phyloP scores from a whole-genome alignment of 73 alveolate genomes.

The Diophrys sp. region DNA sequence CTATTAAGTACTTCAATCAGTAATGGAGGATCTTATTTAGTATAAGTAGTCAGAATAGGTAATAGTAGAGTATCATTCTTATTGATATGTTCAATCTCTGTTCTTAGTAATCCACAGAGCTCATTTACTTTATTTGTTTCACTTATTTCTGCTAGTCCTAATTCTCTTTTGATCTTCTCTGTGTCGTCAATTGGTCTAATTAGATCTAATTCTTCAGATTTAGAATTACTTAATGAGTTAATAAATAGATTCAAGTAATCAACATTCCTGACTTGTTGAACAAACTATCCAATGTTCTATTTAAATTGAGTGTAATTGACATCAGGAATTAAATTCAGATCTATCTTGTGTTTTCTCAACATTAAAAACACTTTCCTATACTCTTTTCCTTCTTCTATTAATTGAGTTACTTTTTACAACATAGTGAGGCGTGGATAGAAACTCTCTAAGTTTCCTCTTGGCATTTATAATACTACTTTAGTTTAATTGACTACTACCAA shows the following conservation, averaged over 20 bases:
- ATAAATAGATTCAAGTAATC: slow-evolving; percentile 87
- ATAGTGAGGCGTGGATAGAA: slow-evolving; percentile 82
- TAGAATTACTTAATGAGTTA: slow-evolving; percentile 81
- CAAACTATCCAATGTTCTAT: slow-evolving; percentile 69
- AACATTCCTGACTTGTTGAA: slow-evolving; percentile 71
- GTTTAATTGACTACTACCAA: slow-evolving; percentile 76
- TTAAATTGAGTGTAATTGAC: slow-evolving; percentile 82
- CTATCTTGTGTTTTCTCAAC: slow-evolving; percentile 87
- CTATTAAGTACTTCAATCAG: slow-evolving; percentile 66
- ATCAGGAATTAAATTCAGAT: slow-evolving; percentile 92
- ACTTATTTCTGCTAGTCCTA: slow-evolving; percentile 33
- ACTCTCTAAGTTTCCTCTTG: slow-evolving; percentile 97
- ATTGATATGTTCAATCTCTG: slow-evolving; percentile 42
- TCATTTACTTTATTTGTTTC: slow-evolving; percentile 68
- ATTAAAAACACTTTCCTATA: slow-evolving; percentile 82
- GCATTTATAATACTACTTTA: slow-evolving; percentile 83
- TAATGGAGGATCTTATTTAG: slow-evolving; percentile 75
- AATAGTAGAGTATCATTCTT: slow-evolving; percentile 49
- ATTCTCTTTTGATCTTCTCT: slow-evolving; percentile 42
- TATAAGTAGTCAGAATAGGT: slow-evolving; percentile 73
- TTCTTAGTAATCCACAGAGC: slow-evolving; percentile 73
- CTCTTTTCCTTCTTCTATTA: slow-evolving; percentile 70
- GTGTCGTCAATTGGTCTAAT: slow-evolving; percentile 66
- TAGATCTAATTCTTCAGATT: slow-evolving; percentile 79
- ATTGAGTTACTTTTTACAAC: slow-evolving; percentile 73